phyloP scores from a whole-genome alignment of 495 filamentous ascomycete species.

The Barbatosphaeria neglecta region DNA sequence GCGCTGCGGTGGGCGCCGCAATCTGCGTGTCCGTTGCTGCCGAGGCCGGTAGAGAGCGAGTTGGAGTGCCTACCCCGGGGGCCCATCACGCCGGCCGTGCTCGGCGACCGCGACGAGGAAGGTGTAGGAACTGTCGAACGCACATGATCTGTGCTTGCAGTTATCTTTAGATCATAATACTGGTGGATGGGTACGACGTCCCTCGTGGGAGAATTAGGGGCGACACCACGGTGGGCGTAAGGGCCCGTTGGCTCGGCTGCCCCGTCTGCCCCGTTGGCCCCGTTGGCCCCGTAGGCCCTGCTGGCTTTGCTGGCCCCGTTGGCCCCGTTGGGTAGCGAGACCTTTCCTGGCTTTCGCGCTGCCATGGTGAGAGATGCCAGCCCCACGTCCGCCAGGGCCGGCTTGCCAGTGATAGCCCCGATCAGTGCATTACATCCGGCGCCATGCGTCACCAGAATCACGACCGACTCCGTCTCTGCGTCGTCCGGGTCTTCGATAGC shows the following conservation, averaged over 20 bases:
- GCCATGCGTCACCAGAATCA: conserved; percentile 94
- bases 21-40: conserved; percentile 19
- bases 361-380: conserved; percentile 90
- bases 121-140: conserved; percentile 36
- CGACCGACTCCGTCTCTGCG: conserved; percentile 56
- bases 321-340: conserved; percentile 1
- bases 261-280: no score
- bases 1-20: conserved; percentile 11
- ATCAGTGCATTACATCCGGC: conserved; percentile 95
- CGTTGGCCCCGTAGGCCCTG: no score
- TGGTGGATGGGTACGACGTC: conserved; percentile 30
- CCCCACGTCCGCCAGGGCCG: conserved; percentile 77
- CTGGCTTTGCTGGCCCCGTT: background rate
- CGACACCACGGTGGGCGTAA: no score
- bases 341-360: conserved; percentile 44
- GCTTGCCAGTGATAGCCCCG: conserved; percentile 77
- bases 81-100: conserved; percentile 6
- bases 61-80: conserved; percentile 12
- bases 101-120: conserved; percentile 8
- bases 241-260: no score
- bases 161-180: conserved; percentile 66
- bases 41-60: conserved; percentile 15
- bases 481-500: conserved; percentile 31
- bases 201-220: conserved; percentile 20
- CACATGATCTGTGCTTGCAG: conserved; percentile 74